phyloP scores from a whole-genome alignment of 306 rosid species.

The Phaseolus lunatus region DNA sequence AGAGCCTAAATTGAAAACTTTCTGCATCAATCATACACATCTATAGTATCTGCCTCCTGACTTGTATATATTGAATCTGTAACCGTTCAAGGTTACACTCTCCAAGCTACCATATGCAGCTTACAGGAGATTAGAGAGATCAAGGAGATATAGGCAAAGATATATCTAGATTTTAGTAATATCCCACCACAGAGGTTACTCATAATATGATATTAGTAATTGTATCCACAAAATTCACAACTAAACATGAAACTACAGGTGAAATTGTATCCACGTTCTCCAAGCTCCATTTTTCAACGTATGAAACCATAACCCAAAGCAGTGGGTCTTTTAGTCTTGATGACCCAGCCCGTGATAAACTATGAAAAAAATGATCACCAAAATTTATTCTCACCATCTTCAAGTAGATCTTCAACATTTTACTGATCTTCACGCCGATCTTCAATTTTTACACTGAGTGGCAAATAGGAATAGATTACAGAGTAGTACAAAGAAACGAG shows the following conservation, averaged over 20 bases:
- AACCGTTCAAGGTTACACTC: neutral
- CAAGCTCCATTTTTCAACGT: conserved; percentile 37
- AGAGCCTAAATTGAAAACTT: too few relatives aligned
- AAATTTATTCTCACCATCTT: conserved; percentile 26
- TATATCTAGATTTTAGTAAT: conserved; percentile 5
- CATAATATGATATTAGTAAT: conserved; percentile 18
- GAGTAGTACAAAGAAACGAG: neutral
- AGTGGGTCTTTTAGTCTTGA: conserved; percentile 7
- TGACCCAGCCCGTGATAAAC: conserved; percentile 13
- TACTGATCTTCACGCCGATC: conserved; percentile 27
- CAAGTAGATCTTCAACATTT: conserved; percentile 28
- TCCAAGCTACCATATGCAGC: conserved; percentile 25
- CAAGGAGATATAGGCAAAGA: neutral
- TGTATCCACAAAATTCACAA: conserved; percentile 30
- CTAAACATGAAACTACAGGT: conserved; percentile 32
- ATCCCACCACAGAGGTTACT: conserved; percentile 32
- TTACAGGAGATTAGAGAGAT: neutral
- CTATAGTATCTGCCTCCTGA: neutral
- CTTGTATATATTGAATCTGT: conserved; percentile 16
- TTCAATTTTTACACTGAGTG: conserved; percentile 31
- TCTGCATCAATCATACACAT: neutral
- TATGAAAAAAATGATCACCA: conserved; percentile 41
- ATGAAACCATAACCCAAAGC: conserved; percentile 29
- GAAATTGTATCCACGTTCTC: conserved; percentile 26
- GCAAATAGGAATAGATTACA: conserved; percentile 27